Base-by-base conservation (phyloP, 2,329 filamentous ascomycete genomes). In the Cladorrhinum sp. region DNA sequence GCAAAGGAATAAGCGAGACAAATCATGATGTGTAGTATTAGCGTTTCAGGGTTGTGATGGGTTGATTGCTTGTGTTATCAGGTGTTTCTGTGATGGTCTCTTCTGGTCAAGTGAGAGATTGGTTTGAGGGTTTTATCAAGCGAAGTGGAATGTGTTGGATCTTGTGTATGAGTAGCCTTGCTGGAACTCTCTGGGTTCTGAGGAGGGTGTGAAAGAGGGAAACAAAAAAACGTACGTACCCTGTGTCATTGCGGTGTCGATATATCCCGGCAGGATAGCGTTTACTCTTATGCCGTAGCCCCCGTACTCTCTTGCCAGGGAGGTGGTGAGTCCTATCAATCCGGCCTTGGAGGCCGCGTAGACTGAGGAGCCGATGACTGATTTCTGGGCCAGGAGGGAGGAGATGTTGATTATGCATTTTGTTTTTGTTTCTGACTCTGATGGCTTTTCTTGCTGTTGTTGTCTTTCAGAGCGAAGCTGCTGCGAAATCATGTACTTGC, bases 261-360 rank as follows among this genome's bases (percentile, higher is more conserved):
- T 87, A 77, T 93, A 96, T 6, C 92, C 92, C 1, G 92, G 92
- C 48, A 93, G 77, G 65, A 96, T 85, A 25, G 88, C 88, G 75
- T 96, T 96, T 51, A 91, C 88, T 27, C 92, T 82, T 60, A 96
- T 82, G 53, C 82, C 82, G 52, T 79, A 77, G 62, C 78, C 75
- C 55, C 83, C 83, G 67, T 87, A 74, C 75, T 92, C 86, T 54
- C 76, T 79, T 48, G 86, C 86, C 2, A 91, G 77, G 58, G 87
- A 84, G 60, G 87, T 81, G 22, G 88, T 92, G 67, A 92, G 82
- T 62, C 83, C 89, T 16, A 95, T 73, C 1, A 96, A 76, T 2
- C 91, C 92, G 4, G 92, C 91, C 72, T 96, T 96, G 49, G 87
- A 88, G 7, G 91, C 90, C 5, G 89, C 87, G 71, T 95, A 95